A percentile compares a stretch with the other conserved stretches of the same genome.
Conservation (phyloP, 1,139 yeast species). For the Debaryomyces robertsiae region DNA sequence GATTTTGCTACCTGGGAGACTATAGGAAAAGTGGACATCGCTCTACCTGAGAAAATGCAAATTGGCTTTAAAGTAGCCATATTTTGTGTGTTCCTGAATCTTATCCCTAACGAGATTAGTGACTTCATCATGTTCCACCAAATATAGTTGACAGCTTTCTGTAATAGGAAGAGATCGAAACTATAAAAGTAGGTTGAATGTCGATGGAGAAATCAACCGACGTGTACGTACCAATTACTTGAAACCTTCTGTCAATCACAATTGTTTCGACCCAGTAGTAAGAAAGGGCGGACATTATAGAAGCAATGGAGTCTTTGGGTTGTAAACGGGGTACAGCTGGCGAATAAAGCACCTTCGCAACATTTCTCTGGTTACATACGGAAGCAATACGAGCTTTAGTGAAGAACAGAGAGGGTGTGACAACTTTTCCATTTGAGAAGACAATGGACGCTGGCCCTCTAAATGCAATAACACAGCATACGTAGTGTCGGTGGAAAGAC, state of each 20-base stretch:
- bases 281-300: too few species aligned
- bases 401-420: too few species aligned
- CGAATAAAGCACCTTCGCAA: too few species aligned
- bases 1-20: not conserved
- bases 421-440: too few species aligned
- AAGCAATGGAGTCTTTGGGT: too few species aligned
- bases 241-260: constrained; percentile 1
- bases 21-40: constrained; percentile 1
- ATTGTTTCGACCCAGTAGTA: not conserved
- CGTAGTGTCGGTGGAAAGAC: too few species aligned
- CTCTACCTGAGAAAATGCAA: constrained; percentile 2
- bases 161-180: not conserved
- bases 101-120: constrained; percentile 4
- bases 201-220: constrained; percentile 1
- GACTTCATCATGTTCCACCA: constrained; percentile 1
- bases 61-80: constrained; percentile 4
- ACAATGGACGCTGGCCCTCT: too few species aligned
- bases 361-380: too few species aligned
- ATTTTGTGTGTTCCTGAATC: not conserved
- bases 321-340: too few species aligned
- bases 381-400: too few species aligned
- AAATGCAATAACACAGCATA: too few species aligned
- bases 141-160: not conserved
- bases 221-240: constrained; percentile 1
- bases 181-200: too few species aligned